Evolutionary conservation across 495 filamentous ascomycete species (phyloP), one percentile per base, ranked within the genome.

Genomic region (Filosporella fistucella): DNA sequence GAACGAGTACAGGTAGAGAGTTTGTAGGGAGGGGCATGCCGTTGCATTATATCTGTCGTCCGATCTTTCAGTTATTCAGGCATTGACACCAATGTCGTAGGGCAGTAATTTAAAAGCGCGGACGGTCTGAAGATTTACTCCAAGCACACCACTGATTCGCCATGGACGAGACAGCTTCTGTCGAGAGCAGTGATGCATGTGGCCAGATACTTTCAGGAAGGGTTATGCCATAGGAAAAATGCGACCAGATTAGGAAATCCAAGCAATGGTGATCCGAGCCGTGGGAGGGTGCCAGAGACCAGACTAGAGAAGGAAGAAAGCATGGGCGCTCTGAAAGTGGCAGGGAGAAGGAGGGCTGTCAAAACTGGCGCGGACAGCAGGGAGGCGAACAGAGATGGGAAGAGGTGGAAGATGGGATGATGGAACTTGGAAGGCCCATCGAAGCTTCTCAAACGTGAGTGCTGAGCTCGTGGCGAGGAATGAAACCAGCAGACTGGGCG

Each of bases 21-120:
- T 21, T 30, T 17, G 52, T 49, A 45, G 56, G 49, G 46, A 50
- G 43, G 51, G 56, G 51, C 43, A 49, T 35, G 52, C 45, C 49
- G 47, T 59, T 47, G 56, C 56, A 55, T 59, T 59, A 59, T 59
- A 59, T 52, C 48, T 53, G 22, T 52, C 56, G 48, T 59, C 52
- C 46, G 56, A 55, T 55, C 47, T 55, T 45, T 49, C 22, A 40
- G 26, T 48, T 34, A 49, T 24, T 13, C 45, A 45, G 39, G 56
- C 56, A 58, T 58, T 59, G 32, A 59, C 42, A 36, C 10, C 35
- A 23, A 29, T 40, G 30, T 52, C 34, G 45, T 52, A 49, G 49
- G 48, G 28, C 49, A 59, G 25, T 49, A 55, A 52, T 55, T 6
- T 59, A 55, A 59, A 55, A 44, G 49, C 26, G 33, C 44, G 35